phyloP scores from a whole-genome alignment of 2,329 filamentous ascomycete species.

The Clarireedia hainanense region DNA sequence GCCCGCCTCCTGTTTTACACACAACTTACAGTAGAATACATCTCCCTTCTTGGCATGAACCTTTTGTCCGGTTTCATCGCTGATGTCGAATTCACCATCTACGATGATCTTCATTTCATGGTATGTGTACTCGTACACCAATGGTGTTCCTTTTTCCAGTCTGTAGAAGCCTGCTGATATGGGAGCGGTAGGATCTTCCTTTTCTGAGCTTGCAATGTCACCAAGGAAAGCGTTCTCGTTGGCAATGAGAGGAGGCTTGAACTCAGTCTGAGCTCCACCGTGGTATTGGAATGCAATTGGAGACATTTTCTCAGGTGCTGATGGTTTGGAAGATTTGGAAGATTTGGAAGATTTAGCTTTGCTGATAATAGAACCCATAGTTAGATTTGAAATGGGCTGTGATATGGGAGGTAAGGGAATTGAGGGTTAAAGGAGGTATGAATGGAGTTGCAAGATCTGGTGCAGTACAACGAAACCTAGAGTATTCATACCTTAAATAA shows the following conservation, averaged over 20 bases:
- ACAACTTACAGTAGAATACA: slow-evolving; percentile 46
- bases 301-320: slow-evolving; percentile 16
- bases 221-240: slow-evolving; percentile 57
- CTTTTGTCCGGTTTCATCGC: slow-evolving; percentile 48
- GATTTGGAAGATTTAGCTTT: not conserved
- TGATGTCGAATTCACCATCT: slow-evolving; percentile 53
- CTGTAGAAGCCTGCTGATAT: slow-evolving; percentile 54
- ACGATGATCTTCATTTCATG: slow-evolving; percentile 63
- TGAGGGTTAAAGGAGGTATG: not conserved
- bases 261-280: slow-evolving; percentile 44
- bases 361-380: not conserved
- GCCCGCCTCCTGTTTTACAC: not conserved
- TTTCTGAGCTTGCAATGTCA: slow-evolving; percentile 41
- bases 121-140: slow-evolving; percentile 57
- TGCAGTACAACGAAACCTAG: not conserved
- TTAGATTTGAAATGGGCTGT: not conserved
- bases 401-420: not conserved
- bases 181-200: slow-evolving; percentile 44
- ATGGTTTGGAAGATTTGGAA: slow-evolving; percentile 16
- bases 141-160: slow-evolving; percentile 52
- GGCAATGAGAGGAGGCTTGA: slow-evolving; percentile 53
- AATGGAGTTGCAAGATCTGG: too few species aligned
- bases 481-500: slow-evolving; percentile 12
- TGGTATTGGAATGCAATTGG: slow-evolving; percentile 35
- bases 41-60: slow-evolving; percentile 52